phyloP scores from a whole-genome alignment of 2,329 filamentous ascomycete species.

The Arthrocladium fulminans region DNA sequence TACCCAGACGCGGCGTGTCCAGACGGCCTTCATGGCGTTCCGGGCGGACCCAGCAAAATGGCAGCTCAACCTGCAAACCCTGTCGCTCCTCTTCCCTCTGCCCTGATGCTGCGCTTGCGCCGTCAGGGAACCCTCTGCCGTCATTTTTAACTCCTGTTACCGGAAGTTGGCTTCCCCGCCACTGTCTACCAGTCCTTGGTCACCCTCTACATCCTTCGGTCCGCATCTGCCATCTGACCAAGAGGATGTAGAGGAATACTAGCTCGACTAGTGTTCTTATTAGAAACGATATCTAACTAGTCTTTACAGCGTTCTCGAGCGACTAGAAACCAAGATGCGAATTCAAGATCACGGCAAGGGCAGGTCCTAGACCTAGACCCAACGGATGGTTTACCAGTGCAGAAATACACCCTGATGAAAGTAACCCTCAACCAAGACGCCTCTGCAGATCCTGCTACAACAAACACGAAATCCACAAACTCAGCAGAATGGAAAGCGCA shows the following conservation, averaged over 20 bases:
- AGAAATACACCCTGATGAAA: slow-evolving; percentile 74
- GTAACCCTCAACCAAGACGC: slow-evolving; percentile 63
- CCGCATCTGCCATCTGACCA: too few species aligned
- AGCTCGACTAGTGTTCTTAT: neutral
- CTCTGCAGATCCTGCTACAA: slow-evolving; percentile 23
- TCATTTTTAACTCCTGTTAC: too few species aligned
- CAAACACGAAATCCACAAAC: slow-evolving; percentile 16
- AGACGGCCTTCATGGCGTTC: too few species aligned
- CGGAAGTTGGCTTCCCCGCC: too few species aligned
- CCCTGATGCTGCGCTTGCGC: too few species aligned
- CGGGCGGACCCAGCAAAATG: neutral
- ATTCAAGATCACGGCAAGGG: slow-evolving; percentile 31
- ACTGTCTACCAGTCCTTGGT: too few species aligned
- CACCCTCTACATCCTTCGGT: too few species aligned
- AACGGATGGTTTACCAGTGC: slow-evolving; percentile 69
- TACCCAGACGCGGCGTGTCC: too few species aligned
- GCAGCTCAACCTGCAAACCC: too few species aligned
- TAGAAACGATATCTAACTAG: slow-evolving; percentile 31
- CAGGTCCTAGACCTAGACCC: slow-evolving; percentile 56
- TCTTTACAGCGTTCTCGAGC: slow-evolving; percentile 41
- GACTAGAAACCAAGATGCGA: slow-evolving; percentile 49
- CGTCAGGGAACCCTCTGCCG: too few species aligned
- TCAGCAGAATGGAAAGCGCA: slow-evolving; percentile 17
- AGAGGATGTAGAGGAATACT: too few species aligned
- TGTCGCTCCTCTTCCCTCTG: too few species aligned